Percentiles rank a stretch among this genome's conserved stretches.
These are phyloP conservation scores for Melanogaster broomeanus DNA, from an alignment of 768 basidiomycete species.

Conservation along the genomic window DNA sequence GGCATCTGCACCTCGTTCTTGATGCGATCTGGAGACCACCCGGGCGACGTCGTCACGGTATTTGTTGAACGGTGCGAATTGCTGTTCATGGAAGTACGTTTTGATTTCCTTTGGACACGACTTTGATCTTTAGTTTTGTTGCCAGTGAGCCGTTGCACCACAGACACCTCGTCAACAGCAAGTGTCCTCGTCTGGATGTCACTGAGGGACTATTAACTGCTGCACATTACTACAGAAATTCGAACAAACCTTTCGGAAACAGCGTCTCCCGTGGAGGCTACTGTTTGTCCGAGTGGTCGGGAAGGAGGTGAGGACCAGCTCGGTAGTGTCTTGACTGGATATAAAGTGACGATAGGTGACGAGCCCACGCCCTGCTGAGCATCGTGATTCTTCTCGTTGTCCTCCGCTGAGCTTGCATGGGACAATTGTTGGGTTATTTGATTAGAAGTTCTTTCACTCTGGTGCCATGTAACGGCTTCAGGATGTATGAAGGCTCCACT, in stretches of 20 bases:
- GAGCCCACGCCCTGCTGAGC: neutral
- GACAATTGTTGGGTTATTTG: neutral
- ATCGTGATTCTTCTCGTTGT: constrained; percentile 12
- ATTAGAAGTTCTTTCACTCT: neutral
- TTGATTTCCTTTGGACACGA: neutral
- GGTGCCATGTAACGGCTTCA: neutral
- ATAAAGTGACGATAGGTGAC: neutral
- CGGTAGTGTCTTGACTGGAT: neutral
- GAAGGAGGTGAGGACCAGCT: neutral
- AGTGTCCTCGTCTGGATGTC: neutral
- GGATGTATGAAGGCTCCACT: neutral
- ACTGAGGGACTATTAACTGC: constrained; percentile 8
- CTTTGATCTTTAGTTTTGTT: neutral
- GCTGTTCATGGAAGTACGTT: neutral
- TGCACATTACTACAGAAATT: neutral
- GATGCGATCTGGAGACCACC: neutral
- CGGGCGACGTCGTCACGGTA: neutral
- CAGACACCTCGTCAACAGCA: neutral
- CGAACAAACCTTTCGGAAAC: constrained; percentile 10
- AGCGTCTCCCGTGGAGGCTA: neutral
- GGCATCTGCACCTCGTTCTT: neutral
- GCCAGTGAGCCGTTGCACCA: neutral
- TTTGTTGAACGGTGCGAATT: neutral
- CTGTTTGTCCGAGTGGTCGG: neutral
- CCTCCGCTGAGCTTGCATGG: constrained; percentile 1